Conservation (phyloP, 2,329 filamentous ascomycete species). For the Apiospora koreana region DNA sequence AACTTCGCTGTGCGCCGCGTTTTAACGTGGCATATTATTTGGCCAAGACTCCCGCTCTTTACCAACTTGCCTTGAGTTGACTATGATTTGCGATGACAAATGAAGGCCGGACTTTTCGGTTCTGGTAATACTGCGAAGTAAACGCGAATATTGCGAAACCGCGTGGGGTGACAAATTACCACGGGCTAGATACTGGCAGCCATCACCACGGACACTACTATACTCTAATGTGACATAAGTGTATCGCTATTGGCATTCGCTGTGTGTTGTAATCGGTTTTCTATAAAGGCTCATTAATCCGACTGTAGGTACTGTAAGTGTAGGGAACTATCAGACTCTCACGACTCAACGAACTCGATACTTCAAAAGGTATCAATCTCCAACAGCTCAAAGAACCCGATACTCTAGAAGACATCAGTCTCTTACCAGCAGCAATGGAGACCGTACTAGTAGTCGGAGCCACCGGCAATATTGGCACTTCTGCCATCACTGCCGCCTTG, state of each 20-base stretch:
- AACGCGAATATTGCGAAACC: not conserved
- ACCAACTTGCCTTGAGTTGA: too few relatives aligned
- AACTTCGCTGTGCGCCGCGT: too few relatives aligned
- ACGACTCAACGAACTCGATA: not conserved
- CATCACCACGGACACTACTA: not conserved
- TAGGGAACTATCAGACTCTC: not conserved
- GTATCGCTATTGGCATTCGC: not conserved
- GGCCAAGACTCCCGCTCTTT: not conserved
- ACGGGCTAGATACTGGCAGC: not conserved
- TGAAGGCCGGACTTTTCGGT: not conserved
- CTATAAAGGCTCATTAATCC: not conserved
- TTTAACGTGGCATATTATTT: not conserved
- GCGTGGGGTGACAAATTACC: not conserved
- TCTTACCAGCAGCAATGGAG: conserved; percentile 18
- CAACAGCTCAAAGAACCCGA: not conserved
- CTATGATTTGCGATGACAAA: not conserved
- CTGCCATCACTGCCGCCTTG: conserved; percentile 33
- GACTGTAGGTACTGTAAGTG: not conserved
- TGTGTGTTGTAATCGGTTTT: not conserved
- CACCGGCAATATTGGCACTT: conserved; percentile 40
- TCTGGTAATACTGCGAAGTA: not conserved
- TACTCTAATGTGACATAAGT: not conserved
- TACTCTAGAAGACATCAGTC: not conserved
- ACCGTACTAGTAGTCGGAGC: conserved; percentile 40
- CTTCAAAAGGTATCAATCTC: not conserved